Evolutionary conservation across 2,329 filamentous ascomycete species (phyloP).

Genomic region (Clarireedia hainanense): DNA sequence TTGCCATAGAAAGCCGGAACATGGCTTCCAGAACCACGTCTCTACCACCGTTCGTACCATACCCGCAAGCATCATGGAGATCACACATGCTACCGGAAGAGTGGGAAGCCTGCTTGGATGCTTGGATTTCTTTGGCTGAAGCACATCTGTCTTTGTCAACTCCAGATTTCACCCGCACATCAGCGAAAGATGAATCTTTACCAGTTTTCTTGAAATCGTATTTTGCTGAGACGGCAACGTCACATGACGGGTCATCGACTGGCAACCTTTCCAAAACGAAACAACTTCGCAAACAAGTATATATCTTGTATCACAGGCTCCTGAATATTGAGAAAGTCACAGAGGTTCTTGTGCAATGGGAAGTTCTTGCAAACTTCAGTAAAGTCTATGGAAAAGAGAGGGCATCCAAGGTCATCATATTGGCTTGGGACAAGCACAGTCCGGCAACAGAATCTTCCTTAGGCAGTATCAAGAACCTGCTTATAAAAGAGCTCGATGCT

Average conservation of each 20-base stretch:
- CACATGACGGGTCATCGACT: conserved; percentile 16
- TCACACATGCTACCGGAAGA: conserved; percentile 58
- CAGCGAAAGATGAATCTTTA: conserved; percentile 51
- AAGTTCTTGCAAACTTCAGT: conserved; percentile 61
- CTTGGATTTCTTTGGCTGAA: conserved; percentile 64
- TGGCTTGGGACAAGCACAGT: conserved; percentile 45
- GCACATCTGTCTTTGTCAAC: conserved; percentile 54
- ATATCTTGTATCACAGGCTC: conserved; percentile 54
- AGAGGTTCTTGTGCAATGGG: conserved; percentile 49
- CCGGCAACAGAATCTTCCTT: conserved; percentile 46
- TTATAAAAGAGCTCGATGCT: conserved; percentile 56
- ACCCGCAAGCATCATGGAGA: conserved; percentile 62
- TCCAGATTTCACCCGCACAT: conserved; percentile 43
- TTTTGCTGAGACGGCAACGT: conserved; percentile 44
- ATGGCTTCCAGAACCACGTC: conserved; percentile 17
- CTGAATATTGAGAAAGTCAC: conserved; percentile 39
- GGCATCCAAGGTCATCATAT: conserved; percentile 41
- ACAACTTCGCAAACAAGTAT: conserved; percentile 54
- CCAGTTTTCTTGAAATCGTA: conserved; percentile 59
- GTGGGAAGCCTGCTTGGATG: conserved; percentile 70
- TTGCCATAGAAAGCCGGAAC: background rate
- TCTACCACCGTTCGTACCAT: conserved; percentile 68
- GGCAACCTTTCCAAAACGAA: conserved; percentile 30
- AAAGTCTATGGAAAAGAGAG: conserved; percentile 59
- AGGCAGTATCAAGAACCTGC: conserved; percentile 49